These are phyloP conservation scores for Cryphonectria nitschkei DNA, from an alignment of 2,329 filamentous ascomycete species.

Conservation along the genomic window DNA sequence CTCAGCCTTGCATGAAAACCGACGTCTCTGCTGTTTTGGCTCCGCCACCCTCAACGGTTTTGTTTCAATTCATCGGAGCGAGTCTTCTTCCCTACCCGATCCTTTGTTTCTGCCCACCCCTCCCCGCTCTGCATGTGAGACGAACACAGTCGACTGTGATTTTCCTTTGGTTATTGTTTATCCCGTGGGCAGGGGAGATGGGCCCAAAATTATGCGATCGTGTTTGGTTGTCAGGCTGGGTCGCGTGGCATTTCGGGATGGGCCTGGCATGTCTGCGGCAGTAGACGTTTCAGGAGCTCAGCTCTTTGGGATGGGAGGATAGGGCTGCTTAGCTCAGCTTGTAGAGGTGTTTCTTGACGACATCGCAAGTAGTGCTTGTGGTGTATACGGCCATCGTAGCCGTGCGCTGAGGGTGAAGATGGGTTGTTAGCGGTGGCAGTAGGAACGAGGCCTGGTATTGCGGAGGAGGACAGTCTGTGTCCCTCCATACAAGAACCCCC, in stretches of 20 bases:
- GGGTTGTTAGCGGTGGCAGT: background rate
- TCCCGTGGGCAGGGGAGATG: background rate
- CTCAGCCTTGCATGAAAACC: conserved; percentile 26
- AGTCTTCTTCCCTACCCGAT: background rate
- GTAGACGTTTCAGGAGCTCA: conserved; percentile 18
- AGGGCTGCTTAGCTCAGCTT: conserved; percentile 18
- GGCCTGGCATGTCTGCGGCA: conserved; percentile 19
- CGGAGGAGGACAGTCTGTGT: background rate
- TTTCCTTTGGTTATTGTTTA: background rate
- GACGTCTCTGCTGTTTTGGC: conserved; percentile 15
- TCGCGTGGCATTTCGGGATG: conserved; percentile 5
- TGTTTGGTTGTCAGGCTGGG: background rate
- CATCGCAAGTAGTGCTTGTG: background rate
- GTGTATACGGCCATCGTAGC: background rate
- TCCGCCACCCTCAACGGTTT: background rate
- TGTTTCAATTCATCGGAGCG: background rate
- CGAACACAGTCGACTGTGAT: conserved; percentile 23
- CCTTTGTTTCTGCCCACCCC: no score
- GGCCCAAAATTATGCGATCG: background rate
- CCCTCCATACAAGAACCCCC: background rate
- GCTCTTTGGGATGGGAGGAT: conserved; percentile 7
- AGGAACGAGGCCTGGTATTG: background rate
- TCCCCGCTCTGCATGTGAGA: conserved; percentile 15
- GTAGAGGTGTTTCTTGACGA: conserved; percentile 7
- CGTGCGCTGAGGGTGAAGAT: background rate